phyloP scores from a whole-genome alignment of 352 stramenopile species.

The Phytophthora boehmeriae region DNA sequence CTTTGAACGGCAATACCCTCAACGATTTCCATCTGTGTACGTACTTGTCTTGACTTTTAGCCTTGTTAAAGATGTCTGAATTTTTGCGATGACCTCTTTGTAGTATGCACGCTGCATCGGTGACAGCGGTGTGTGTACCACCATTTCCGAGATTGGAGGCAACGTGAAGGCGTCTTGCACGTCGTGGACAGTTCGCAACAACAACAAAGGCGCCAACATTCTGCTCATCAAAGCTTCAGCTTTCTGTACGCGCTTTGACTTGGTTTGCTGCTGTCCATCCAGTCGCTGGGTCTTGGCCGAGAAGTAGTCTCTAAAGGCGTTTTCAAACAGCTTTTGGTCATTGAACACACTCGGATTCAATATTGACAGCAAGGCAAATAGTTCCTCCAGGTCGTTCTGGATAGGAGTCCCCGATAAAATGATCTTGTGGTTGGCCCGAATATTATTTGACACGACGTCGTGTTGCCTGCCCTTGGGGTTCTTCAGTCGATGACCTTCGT shows the following conservation, averaged over 20 bases:
- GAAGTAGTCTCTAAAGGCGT: conserved; percentile 63
- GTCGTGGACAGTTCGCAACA: conserved; percentile 73
- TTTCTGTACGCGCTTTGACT: conserved; percentile 26
- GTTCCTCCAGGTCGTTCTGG: conserved; percentile 86
- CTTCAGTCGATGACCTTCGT: conserved; percentile 92
- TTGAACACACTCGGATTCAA: conserved; percentile 89
- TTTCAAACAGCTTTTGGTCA: conserved; percentile 55
- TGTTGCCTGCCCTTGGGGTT: conserved; percentile 73
- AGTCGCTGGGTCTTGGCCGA: conserved; percentile 69
- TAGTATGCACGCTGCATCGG: conserved; percentile 85
- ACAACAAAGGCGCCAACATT: conserved; percentile 60
- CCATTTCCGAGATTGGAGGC: conserved; percentile 74
- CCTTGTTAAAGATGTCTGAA: conserved; percentile 47
- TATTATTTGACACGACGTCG: conserved; percentile 45
- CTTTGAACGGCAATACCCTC: background rate
- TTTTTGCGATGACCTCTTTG: conserved; percentile 81
- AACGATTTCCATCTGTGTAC: conserved; percentile 8
- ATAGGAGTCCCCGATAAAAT: conserved; percentile 89
- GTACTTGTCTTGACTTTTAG: conserved; percentile 31
- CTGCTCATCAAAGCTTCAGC: conserved; percentile 63
- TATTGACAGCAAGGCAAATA: conserved; percentile 80
- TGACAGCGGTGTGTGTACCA: conserved; percentile 77
- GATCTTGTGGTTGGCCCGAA: conserved; percentile 48
- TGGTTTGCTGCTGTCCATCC: conserved; percentile 19
- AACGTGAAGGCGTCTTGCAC: conserved; percentile 73